Conservation (phyloP, 2,329 filamentous ascomycete genomes). For the Lasiodiplodia sp. region DNA sequence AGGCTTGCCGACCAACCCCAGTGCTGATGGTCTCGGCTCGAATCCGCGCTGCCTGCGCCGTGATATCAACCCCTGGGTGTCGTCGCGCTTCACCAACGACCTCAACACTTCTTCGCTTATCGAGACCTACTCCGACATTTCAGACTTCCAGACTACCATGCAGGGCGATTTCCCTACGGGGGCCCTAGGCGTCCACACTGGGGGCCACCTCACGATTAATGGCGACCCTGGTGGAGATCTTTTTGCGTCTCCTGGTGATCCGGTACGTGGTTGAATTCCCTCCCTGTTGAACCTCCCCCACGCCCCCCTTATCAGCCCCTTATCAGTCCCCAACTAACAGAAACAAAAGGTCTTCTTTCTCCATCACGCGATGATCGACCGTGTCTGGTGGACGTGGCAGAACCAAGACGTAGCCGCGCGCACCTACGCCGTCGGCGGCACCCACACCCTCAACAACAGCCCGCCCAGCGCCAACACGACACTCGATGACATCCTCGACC, state of each 20-base stretch:
- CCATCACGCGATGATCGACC: constrained; percentile 58
- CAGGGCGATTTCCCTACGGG: constrained; percentile 52
- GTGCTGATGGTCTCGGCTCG: constrained; percentile 40
- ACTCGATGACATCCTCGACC: constrained; percentile 52
- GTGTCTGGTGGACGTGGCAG: constrained; percentile 61
- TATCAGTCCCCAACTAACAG: neutral
- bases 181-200: constrained; percentile 57
- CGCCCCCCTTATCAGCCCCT: neutral
- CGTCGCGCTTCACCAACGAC: constrained; percentile 37
- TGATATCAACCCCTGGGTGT: constrained; percentile 43
- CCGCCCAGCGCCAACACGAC: constrained; percentile 55
- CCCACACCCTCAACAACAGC: constrained; percentile 53
- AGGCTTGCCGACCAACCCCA: constrained; percentile 41
- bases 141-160: constrained; percentile 47
- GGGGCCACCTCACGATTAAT: constrained; percentile 56
- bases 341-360: constrained; percentile 49
- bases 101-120: constrained; percentile 38
- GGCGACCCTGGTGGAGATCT: constrained; percentile 57
- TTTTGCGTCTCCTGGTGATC: constrained; percentile 55
- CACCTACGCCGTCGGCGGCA: constrained; percentile 51
- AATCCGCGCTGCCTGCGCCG: constrained; percentile 50
- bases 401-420: constrained; percentile 50
- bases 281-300: constrained; percentile 13
- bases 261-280: constrained; percentile 29
- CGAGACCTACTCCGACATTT: constrained; percentile 38